Base-by-base conservation (phyloP, 2,329 filamentous ascomycete species). In the Aspergillus felis region DNA sequence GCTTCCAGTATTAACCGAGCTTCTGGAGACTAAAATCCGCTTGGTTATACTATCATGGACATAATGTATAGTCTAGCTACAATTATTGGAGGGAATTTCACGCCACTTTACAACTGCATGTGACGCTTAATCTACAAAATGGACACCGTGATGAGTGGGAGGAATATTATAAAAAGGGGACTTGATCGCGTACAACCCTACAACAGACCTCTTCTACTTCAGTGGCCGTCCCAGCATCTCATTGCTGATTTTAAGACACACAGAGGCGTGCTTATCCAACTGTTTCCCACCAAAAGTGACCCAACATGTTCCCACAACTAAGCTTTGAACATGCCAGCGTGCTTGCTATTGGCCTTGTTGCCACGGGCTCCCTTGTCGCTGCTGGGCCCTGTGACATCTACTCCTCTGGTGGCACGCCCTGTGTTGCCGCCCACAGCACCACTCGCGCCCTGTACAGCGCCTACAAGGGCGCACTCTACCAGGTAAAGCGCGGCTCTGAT, bases 371-470 rank as follows among this genome's bases (percentile, higher is more conserved):
- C 7, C 66, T 83, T 29, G 81, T 76, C 44, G 66, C 74, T 20
- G 82, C 83, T 42, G 84, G 78, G 12, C 84, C 85, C 8, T 88
- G 84, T 63, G 85, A 88, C 60, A 78, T 87, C 59, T 88, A 87
- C 71, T 67, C 78, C 1, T 76, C 78, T 0, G 84, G 83, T 0
- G 78, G 79, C 52, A 86, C 83, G 1, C 83, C 84, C n/a, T 88
- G 85, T 63, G 73, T 87, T 10, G 85, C 85, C 0, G 85, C 85
- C 0, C 85, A 87, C 67, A 82, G 82, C 68, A 87, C 84, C n/a
- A 87, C 85, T 56, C 81, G 85, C 3, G 83, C 84, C 17, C 70
- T 88, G 6, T 87, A 87, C 71, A 78, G 71, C 62, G 64, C 76
- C 53, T 87, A 74, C 72, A 75, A 53, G 7, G 82, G 82, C 3